These are phyloP conservation scores for Leccinum pachyderme DNA, from an alignment of 1,284 basidiomycete species.

Conservation along the genomic window DNA sequence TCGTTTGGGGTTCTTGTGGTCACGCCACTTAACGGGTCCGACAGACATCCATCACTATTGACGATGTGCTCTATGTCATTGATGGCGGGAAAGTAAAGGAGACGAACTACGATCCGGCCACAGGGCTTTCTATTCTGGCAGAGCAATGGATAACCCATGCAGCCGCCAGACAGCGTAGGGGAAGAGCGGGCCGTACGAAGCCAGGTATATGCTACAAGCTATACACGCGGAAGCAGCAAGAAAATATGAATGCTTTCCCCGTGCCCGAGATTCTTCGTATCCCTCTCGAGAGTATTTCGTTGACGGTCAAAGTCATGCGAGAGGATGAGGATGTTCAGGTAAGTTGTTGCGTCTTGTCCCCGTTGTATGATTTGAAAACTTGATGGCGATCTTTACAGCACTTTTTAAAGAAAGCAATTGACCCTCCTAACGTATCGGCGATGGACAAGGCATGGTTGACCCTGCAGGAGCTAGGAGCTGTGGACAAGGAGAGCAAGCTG, in stretches of 20 bases:
- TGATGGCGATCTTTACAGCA: constrained; percentile 25
- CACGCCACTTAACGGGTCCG: constrained; percentile 3
- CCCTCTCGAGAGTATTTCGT: constrained; percentile 80
- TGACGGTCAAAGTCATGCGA: constrained; percentile 82
- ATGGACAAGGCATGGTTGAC: constrained; percentile 80
- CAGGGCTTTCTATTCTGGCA: constrained; percentile 71
- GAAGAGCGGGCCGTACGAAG: constrained; percentile 87
- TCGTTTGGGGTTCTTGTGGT: not conserved
- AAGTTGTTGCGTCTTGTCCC: constrained; percentile 9
- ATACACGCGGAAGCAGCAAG: constrained; percentile 75
- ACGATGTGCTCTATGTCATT: constrained; percentile 85
- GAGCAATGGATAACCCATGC: constrained; percentile 84
- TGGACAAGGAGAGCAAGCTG: constrained; percentile 61
- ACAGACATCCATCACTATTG: constrained; percentile 93
- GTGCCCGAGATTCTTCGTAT: constrained; percentile 89
- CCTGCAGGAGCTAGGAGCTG: constrained; percentile 78
- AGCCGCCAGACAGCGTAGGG: constrained; percentile 81
- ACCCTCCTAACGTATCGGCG: constrained; percentile 76
- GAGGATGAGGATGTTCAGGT: constrained; percentile 81
- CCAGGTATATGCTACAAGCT: constrained; percentile 85
- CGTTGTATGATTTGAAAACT: not conserved
- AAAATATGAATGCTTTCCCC: constrained; percentile 70
- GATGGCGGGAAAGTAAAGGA: constrained; percentile 91
- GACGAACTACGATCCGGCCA: constrained; percentile 77
- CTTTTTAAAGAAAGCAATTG: constrained; percentile 75